Base-by-base conservation (phyloP, 768 basidiomycete genomes). In the Mycena sanguinolenta region DNA sequence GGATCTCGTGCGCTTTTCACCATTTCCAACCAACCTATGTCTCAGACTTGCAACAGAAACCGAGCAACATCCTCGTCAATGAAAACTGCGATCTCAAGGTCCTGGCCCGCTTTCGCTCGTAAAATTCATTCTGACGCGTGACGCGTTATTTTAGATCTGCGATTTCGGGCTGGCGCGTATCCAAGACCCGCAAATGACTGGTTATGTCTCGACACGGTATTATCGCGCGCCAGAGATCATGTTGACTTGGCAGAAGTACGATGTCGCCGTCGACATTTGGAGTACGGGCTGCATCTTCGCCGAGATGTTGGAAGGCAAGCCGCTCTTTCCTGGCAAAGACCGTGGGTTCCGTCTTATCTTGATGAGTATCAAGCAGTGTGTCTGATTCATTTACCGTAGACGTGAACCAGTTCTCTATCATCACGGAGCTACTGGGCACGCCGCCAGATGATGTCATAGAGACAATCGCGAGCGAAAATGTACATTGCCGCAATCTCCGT, bases 211-310 rank as follows among this genome's bases (percentile, higher is more conserved):
- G 66, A 99, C 98, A 60, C 88, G 98, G 74, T 99, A 99, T 84
- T 99, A 99, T 80, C 93, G 98, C 60, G 98, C 98, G 8, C 98
- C 98, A 7, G 98, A 99, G 83, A 99, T 99, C 84, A 99, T 99
- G 98, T 88, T 99, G 79, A 99, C 98, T 44, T 99, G 98, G 98
- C 98, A 99, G 82, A 99, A 99, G 85, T 99, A 99, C 84, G 97
- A 99, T 81, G 97, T 98, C 65, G 98, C 97, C 59, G 98, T 99
- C 71, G 98, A 99, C 80, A 97, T 99, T 79, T 99, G 98, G 98
- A 97, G 95, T 77, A 96, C 97, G 14, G 98, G 97, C 8, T 99
- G 98, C 84, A 99, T 99, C 80, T 98, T 99, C 77, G 98, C 98
- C 7, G 98, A 99, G 85, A 99, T 99, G 98, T 84, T 99, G 58